A percentile compares a stretch with the other conserved stretches of the same genome.
Evolutionary conservation across 306 rosid genomes (phyloP).

Genomic region (Dalbergia cultrata): DNA sequence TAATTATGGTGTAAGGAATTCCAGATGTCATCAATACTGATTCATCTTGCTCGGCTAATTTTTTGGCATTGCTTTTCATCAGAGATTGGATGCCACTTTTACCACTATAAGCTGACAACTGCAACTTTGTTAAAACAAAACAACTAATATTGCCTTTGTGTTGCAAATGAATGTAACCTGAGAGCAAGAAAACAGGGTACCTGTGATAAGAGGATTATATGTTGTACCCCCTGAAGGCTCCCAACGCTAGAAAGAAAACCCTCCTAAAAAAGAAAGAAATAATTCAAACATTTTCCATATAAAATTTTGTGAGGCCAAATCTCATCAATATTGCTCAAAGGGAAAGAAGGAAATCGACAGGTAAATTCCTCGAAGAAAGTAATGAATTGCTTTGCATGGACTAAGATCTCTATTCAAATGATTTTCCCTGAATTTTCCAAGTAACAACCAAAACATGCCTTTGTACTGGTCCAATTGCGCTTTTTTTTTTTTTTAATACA

Average conservation of each 20-base stretch:
- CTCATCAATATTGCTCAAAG: constrained; percentile 11
- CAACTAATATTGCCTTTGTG: constrained; percentile 37
- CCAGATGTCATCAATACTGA: constrained; percentile 62
- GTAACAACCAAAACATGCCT: constrained; percentile 8
- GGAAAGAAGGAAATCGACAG: background rate
- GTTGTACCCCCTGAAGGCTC: constrained; percentile 78
- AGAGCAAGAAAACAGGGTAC: constrained; percentile 50
- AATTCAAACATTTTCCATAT: constrained; percentile 9
- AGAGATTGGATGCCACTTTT: constrained; percentile 77
- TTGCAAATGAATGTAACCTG: constrained; percentile 6
- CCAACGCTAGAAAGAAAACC: constrained; percentile 79
- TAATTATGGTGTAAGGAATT: constrained; percentile 83
- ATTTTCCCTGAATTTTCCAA: background rate
- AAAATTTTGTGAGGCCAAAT: background rate
- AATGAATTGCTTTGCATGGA: background rate
- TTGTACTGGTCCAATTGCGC: background rate
- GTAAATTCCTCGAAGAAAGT: background rate
- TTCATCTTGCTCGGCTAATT: constrained; percentile 88
- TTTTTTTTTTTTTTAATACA: too few relatives aligned
- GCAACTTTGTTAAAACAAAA: constrained; percentile 73
- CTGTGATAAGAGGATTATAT: constrained; percentile 87
- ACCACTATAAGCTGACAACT: constrained; percentile 91
- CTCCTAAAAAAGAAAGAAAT: constrained; percentile 62
- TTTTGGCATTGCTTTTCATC: constrained; percentile 75
- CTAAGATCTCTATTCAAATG: background rate